phyloP scores from a whole-genome alignment of 108 stramenopile genomes.

The Asterionellopsis glacialis region DNA sequence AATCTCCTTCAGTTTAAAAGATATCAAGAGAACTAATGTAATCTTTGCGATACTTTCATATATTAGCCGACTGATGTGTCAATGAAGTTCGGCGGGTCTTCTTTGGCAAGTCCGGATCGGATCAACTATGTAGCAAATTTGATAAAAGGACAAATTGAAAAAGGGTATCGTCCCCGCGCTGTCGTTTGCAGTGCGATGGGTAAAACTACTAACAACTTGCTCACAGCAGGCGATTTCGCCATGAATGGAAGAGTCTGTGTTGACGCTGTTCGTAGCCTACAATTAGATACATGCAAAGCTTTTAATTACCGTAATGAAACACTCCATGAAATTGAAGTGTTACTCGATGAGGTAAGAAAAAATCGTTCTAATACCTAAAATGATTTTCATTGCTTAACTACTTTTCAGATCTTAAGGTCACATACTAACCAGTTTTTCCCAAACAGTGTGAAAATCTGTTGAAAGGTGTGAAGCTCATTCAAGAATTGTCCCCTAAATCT shows the following conservation, averaged over 20 bases:
- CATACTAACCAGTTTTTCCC: too few species aligned
- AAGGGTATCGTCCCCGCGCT: slow-evolving; percentile 51
- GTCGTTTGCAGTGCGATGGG: slow-evolving; percentile 98
- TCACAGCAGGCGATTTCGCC: slow-evolving; percentile 90
- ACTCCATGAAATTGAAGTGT: slow-evolving; percentile 49
- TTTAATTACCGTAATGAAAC: slow-evolving; percentile 66
- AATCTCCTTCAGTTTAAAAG: too few species aligned
- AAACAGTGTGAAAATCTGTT: slow-evolving; percentile 80
- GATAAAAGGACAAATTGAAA: slow-evolving; percentile 79
- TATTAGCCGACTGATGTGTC: slow-evolving; percentile 39
- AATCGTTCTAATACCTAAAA: too few species aligned
- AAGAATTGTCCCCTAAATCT: slow-evolving; percentile 87
- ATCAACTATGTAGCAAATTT: slow-evolving; percentile 87
- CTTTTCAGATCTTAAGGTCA: too few species aligned
- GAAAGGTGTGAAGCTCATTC: slow-evolving; percentile 84
- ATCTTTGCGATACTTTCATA: too few species aligned
- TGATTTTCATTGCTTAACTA: too few species aligned
- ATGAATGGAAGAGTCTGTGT: slow-evolving; percentile 79
- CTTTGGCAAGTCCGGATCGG: slow-evolving; percentile 81
- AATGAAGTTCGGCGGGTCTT: slow-evolving; percentile 96
- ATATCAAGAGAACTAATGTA: too few species aligned
- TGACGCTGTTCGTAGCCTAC: slow-evolving; percentile 87
- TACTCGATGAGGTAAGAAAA: slow-evolving; percentile 53
- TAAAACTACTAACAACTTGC: slow-evolving; percentile 91
- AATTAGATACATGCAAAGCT: slow-evolving; percentile 60